Conservation (phyloP, 345 rosid species). For the Jatropha curcas region DNA sequence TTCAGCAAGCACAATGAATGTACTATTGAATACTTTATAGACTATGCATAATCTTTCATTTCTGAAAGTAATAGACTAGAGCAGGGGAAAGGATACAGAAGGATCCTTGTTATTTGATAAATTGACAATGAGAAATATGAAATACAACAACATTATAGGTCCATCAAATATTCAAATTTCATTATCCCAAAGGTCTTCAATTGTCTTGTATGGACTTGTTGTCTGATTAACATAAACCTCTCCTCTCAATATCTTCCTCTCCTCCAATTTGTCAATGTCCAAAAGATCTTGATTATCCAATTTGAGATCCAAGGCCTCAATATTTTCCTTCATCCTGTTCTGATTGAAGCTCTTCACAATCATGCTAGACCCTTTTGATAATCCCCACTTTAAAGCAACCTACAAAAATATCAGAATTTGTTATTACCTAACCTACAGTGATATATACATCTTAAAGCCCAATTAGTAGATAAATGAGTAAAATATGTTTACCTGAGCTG, state of each 20-base stretch:
- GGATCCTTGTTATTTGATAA: background rate
- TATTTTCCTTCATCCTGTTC: conserved; percentile 67
- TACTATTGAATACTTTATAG: too few species aligned
- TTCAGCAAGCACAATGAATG: background rate
- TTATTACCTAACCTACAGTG: background rate
- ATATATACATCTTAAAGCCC: too few species aligned
- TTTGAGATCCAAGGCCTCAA: conserved; percentile 46
- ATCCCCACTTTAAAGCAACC: conserved; percentile 89
- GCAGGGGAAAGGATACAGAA: background rate
- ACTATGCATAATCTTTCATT: background rate
- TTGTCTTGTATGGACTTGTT: conserved; percentile 71
- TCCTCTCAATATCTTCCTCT: conserved; percentile 80
- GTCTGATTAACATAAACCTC: conserved; percentile 65
- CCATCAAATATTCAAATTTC: conserved; percentile 73
- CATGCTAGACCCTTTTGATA: conserved; percentile 76
- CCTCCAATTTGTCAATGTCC: conserved; percentile 56
- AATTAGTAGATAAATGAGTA: background rate
- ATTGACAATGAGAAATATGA: background rate
- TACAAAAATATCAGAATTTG: conserved; percentile 11
- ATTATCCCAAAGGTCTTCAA: conserved; percentile 73
- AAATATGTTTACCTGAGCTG: conserved; percentile 84
- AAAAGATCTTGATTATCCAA: conserved; percentile 56
- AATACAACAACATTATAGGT: background rate
- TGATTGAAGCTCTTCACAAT: conserved; percentile 77
- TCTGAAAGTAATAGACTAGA: background rate